Percentiles rank a stretch among this genome's conserved stretches.
phyloP scores from a whole-genome alignment of 1,284 basidiomycete species.

The Cryptococcus sp. region DNA sequence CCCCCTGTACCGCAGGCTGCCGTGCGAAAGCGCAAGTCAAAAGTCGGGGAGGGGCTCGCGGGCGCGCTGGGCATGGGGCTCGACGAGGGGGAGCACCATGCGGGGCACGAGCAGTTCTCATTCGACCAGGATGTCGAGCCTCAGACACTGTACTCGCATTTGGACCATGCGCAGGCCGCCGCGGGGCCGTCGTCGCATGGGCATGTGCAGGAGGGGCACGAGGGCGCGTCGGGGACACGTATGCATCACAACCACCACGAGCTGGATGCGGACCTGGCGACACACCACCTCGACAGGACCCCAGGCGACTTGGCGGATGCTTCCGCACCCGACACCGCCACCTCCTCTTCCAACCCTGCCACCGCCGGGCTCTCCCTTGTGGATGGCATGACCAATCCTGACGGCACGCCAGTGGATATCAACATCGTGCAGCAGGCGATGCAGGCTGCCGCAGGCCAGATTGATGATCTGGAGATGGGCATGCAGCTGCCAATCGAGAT shows the following conservation, averaged over 20 bases:
- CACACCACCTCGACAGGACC: too few relatives aligned
- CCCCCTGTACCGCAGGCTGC: background rate
- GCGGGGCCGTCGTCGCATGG: conserved; percentile 11
- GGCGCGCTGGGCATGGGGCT: background rate
- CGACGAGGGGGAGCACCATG: background rate
- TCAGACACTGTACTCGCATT: conserved; percentile 5
- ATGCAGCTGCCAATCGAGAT: conserved; percentile 48
- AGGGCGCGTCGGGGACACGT: background rate
- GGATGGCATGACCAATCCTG: conserved; percentile 1
- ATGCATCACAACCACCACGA: background rate
- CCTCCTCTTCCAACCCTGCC: background rate
- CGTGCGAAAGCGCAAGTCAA: background rate
- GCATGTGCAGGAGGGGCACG: background rate
- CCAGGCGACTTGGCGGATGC: too few relatives aligned
- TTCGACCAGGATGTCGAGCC: background rate
- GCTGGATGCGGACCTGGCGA: too few relatives aligned
- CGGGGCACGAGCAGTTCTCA: background rate
- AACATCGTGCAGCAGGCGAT: conserved; percentile 47
- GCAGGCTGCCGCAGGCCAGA: conserved; percentile 40
- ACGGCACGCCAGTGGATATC: conserved; percentile 28
- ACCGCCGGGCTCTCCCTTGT: background rate
- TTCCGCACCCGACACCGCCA: too few relatives aligned
- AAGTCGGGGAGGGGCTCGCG: background rate
- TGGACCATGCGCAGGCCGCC: conserved; percentile 5
- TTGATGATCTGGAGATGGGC: conserved; percentile 49